Evolutionary conservation across 148 eudicot genomes (phyloP), one percentile per base, ranked within the genome.

Genomic region (Nyssa sinensis): DNA sequence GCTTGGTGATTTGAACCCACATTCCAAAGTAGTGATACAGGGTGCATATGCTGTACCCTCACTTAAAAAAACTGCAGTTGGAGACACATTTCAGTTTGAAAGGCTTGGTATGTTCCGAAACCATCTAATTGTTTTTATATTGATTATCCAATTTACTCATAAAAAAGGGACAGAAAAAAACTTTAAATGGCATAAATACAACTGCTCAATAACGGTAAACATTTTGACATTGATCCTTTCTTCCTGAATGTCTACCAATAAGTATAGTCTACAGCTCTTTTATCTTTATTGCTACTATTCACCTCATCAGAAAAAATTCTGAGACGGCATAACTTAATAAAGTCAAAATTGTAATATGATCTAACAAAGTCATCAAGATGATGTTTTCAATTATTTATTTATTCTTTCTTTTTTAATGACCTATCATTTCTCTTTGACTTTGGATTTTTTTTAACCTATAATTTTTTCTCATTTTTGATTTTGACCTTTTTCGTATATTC

Each of bases 21-120:
- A 84, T 47, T 92, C 96, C 64, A 94, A 90, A 85, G 90, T 85
- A 23, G 89, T 87, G 61, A 80, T 94, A 66, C 79, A 81, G 0
- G 82, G 86, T 25, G 94, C 97, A 51, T 95, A 81, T 80, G 96
- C 94, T 32, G 94, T 92, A 66, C 84, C 90, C 10, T 71, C 84
- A 27, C 86, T 92, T 33, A 64, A 30, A 69, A 75, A 59, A 75
- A 87, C 97, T 73, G 77, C 80, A 28, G 83, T 92, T 73, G 91
- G 97, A 44, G 92, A 87, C 71, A 84, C 37, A 19, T 94, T 94
- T 80, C 98, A 94, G 86, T 92, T 94, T 80, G 97, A 94, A 86
- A 82, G 96, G 78, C 86, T 90, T 30, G 98, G 98, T 94, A 87
- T 73, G 72, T 77, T 78, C 62, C 27, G 5, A 19, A 64, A 55